Conservation (phyloP, 2,329 filamentous ascomycete species). For the Aplosporella prunicola region DNA sequence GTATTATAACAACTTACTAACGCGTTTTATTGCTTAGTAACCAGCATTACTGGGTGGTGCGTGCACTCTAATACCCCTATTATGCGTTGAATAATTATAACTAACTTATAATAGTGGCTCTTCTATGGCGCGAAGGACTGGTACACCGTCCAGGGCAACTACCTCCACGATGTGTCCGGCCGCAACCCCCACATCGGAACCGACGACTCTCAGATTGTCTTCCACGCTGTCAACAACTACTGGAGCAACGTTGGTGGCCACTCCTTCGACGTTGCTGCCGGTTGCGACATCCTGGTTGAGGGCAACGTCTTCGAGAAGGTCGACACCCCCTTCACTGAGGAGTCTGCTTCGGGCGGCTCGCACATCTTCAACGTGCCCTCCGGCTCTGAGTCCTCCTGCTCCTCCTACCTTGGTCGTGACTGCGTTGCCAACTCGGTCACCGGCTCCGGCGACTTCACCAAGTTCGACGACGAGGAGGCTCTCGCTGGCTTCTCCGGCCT, state of each 20-base stretch:
- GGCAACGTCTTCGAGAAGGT: slow-evolving; percentile 39
- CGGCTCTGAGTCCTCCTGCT: slow-evolving; percentile 2
- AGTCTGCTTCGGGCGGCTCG: slow-evolving; percentile 19
- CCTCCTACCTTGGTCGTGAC: slow-evolving; percentile 5
- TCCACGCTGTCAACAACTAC: slow-evolving; percentile 23
- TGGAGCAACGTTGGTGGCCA: slow-evolving; percentile 27
- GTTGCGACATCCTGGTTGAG: slow-evolving; percentile 26
- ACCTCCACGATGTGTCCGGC: slow-evolving; percentile 37
- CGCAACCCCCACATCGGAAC: slow-evolving; percentile 36
- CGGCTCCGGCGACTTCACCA: slow-evolving; percentile 10
- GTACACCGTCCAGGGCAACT: slow-evolving; percentile 37
- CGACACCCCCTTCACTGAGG: slow-evolving; percentile 28
- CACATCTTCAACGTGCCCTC: slow-evolving; percentile 19
- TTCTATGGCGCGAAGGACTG: slow-evolving; percentile 32
- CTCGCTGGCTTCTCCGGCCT: slow-evolving; percentile 3
- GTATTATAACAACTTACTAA: too few relatives aligned
- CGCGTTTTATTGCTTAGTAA: too few relatives aligned
- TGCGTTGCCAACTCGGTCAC: slow-evolving; percentile 10
- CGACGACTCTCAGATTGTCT: slow-evolving; percentile 19
- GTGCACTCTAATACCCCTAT: slow-evolving; percentile 38
- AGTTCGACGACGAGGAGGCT: slow-evolving; percentile 2
- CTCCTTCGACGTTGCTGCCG: slow-evolving; percentile 33
- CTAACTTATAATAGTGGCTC: too few relatives aligned
- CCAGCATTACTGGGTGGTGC: slow-evolving; percentile 12
- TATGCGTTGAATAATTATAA: too few relatives aligned